Evolutionary conservation across 2,329 filamentous ascomycete species (phyloP), one percentile per base, ranked within the genome.

Genomic region (Aspergillus udagawae): DNA sequence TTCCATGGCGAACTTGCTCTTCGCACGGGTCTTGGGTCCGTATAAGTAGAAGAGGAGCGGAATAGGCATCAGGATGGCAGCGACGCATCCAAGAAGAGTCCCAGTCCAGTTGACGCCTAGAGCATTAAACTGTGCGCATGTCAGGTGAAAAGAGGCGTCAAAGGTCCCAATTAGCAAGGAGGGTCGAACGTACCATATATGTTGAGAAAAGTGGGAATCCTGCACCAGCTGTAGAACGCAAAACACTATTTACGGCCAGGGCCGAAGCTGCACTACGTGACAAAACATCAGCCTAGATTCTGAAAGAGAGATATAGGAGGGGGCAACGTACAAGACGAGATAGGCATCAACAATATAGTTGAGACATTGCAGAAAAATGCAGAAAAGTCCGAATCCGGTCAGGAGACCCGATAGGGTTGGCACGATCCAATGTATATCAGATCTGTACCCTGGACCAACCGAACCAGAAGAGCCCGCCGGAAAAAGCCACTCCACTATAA

Each of bases 391-490:
- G 57, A 83, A 83, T 2, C 83, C 83, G 1, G 79, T 83, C 50
- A 82, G 73, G 0, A 84, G 62, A 4, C 82, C 82, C 4, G 73
- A 73, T 3, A 72, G 55, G 3, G 73, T 73, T 4, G 75, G 73
- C 4, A 68, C 70, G 21, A 75, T 72, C 75, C 75, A 77, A 57
- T 72, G 63, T 38, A 81, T 71, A 4, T 69, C 68, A 9, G 60
- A 54, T 45, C 63, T 76, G 64, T 79, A 82, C n/a, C 86, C 87
- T 5, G 86, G 86, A 83, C 88, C 88, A 91, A 60, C 87, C 87
- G 64, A 89, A 90, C 86, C 87, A 90, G 72, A 91, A 90, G 47
- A 91, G 81, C n/a, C 88, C 88, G 17, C 71, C 77, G 0, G 87
- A 78, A 50, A 80, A 83, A 0, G 76, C 63, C 1, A 80, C 71